Percentiles rank a stretch among this genome's conserved stretches.
These are phyloP conservation scores for Cyclotella baltica DNA, from an alignment of 108 stramenopile species.

Conservation along the genomic window DNA sequence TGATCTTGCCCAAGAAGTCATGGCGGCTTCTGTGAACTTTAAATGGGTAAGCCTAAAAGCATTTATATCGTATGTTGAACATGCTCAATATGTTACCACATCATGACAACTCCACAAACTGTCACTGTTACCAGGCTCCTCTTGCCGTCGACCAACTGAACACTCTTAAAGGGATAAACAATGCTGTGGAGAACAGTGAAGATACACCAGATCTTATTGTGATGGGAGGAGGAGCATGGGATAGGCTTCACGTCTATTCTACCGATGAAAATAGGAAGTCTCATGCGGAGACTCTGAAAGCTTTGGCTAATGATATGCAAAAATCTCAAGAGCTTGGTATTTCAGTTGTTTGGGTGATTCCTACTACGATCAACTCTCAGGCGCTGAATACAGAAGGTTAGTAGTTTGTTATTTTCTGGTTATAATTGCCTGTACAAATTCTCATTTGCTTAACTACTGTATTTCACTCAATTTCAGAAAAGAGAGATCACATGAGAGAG, in stretches of 20 bases:
- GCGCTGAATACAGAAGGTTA: constrained; percentile 64
- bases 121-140: constrained; percentile 44
- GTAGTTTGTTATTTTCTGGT: background rate
- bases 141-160: constrained; percentile 66
- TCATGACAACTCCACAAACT: too few species aligned
- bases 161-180: constrained; percentile 50
- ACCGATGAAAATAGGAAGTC: constrained; percentile 68
- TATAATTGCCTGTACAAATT: background rate
- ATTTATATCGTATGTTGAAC: background rate
- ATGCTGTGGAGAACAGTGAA: constrained; percentile 10
- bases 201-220: constrained; percentile 66
- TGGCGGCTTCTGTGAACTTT: constrained; percentile 65
- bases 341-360: constrained; percentile 79
- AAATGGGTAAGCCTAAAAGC: constrained; percentile 54
- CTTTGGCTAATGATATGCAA: constrained; percentile 57
- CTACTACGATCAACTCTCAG: constrained; percentile 83
- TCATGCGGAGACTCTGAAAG: constrained; percentile 49
- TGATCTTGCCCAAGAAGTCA: constrained; percentile 48
- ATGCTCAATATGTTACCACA: too few species aligned
- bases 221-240: constrained; percentile 88
- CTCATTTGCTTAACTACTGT: background rate
- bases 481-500: constrained; percentile 78
- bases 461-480: constrained; percentile 40
- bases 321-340: constrained; percentile 43
- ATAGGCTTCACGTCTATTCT: constrained; percentile 69